These are phyloP conservation scores for Volvox africanus DNA, from an alignment of 139 green algal species.

Conservation along the genomic window DNA sequence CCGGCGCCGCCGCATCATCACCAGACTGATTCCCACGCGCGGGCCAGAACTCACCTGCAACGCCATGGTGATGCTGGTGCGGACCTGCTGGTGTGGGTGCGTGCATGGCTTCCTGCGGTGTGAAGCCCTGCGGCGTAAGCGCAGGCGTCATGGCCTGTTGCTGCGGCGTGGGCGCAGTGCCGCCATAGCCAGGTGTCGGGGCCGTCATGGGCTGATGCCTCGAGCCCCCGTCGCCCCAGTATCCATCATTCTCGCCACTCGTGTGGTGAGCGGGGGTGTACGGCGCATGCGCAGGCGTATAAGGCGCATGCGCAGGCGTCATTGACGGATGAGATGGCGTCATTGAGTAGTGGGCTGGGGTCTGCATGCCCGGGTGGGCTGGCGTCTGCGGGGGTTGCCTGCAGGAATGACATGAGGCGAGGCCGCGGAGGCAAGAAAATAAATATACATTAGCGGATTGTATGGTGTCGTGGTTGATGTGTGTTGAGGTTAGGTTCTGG, in stretches of 20 bases:
- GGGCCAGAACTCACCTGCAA: background rate
- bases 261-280: slow-evolving; percentile 39
- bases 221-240: slow-evolving; percentile 37
- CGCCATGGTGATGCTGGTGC: background rate
- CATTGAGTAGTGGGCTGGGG: slow-evolving; percentile 65
- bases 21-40: background rate
- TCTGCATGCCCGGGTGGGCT: slow-evolving; percentile 55
- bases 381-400: slow-evolving; percentile 62
- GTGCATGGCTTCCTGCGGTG: slow-evolving; percentile 22
- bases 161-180: slow-evolving; percentile 47
- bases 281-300: slow-evolving; percentile 57
- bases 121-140: slow-evolving; percentile 53
- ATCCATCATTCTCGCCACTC: slow-evolving; percentile 43
- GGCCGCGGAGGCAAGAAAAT: background rate
- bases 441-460: background rate
- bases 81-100: slow-evolving; percentile 49
- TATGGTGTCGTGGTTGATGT: too few relatives aligned
- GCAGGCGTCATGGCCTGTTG: slow-evolving; percentile 48
- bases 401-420: background rate
- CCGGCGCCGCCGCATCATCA: background rate
- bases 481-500: too few relatives aligned
- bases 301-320: slow-evolving; percentile 64
- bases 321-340: slow-evolving; percentile 69
- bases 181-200: slow-evolving; percentile 45
- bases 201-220: slow-evolving; percentile 39